phyloP scores from a whole-genome alignment of 2,329 filamentous ascomycete species.

The Malbranchea cinnamomea region DNA sequence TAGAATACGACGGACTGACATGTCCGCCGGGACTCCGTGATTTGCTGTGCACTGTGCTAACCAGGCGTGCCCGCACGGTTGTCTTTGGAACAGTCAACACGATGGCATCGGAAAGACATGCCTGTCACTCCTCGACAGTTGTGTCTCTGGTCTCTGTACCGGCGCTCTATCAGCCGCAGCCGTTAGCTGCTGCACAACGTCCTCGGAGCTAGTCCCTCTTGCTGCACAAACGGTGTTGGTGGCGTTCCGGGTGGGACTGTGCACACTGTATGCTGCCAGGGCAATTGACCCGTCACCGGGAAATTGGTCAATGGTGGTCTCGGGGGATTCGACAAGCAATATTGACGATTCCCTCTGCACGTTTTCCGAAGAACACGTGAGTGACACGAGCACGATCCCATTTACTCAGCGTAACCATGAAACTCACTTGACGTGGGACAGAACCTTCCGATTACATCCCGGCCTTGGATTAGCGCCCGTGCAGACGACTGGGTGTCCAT shows the following conservation, averaged over 20 bases:
- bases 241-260: slow-evolving; percentile 19
- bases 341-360: not conserved
- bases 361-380: too few species aligned
- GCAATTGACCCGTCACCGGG: slow-evolving; percentile 1
- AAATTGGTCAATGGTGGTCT: slow-evolving; percentile 3
- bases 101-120: not conserved
- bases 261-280: slow-evolving; percentile 2
- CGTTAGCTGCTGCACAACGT: slow-evolving; percentile 16
- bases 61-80: too few species aligned
- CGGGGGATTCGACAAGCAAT: not conserved
- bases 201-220: slow-evolving; percentile 20
- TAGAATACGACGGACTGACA: not conserved
- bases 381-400: too few species aligned
- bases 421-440: not conserved
- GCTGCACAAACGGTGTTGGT: slow-evolving; percentile 22
- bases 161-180: slow-evolving; percentile 20
- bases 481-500: slow-evolving; percentile 1
- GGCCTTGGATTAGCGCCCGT: slow-evolving; percentile 1
- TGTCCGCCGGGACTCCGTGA: too few species aligned
- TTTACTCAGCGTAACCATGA: not conserved
- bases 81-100: not conserved
- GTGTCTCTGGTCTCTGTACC: slow-evolving; percentile 19
- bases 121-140: not conserved
- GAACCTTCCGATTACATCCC: slow-evolving; percentile 1
- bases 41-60: too few species aligned